phyloP scores from a whole-genome alignment of 2,329 filamentous ascomycete genomes.

The Phialocephala sp. region DNA sequence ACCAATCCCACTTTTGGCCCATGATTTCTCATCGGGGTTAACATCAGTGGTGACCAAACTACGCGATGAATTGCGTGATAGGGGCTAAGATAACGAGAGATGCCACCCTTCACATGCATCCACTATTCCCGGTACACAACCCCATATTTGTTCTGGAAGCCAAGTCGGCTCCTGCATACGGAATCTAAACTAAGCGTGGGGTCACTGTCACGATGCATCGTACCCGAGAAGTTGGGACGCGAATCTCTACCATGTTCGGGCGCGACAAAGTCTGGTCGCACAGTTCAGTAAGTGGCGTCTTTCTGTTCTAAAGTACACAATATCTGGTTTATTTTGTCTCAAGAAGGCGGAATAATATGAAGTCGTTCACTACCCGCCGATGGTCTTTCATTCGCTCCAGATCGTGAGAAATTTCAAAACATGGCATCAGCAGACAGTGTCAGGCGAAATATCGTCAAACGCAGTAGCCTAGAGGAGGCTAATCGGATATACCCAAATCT shows the following conservation, averaged over 20 bases:
- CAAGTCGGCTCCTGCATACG: neutral
- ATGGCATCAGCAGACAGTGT: constrained; percentile 29
- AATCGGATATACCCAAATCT: constrained; percentile 23
- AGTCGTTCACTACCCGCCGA: neutral
- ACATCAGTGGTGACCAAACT: constrained; percentile 13
- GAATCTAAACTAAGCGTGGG: neutral
- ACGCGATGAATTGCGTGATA: constrained; percentile 17
- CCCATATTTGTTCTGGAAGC: neutral
- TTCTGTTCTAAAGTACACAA: neutral
- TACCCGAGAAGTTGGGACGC: neutral
- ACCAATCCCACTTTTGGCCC: constrained; percentile 7
- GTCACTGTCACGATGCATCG: neutral
- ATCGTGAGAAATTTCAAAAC: constrained; percentile 1
- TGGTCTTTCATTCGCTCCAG: neutral
- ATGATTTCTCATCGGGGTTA: constrained; percentile 1
- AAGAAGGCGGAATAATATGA: neutral
- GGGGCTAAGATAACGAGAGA: neutral
- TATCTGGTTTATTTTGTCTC: neutral
- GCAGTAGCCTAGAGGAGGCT: constrained; percentile 28
- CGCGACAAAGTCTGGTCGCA: neutral
- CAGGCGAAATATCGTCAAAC: constrained; percentile 22
- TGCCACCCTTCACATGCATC: neutral
- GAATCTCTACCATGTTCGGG: neutral
- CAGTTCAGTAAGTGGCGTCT: neutral
- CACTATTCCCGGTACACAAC: neutral